A percentile compares a stretch with the other conserved stretches of the same genome.
These are phyloP conservation scores for Trametes gibbosa DNA, from an alignment of 768 basidiomycete species.

Conservation along the genomic window DNA sequence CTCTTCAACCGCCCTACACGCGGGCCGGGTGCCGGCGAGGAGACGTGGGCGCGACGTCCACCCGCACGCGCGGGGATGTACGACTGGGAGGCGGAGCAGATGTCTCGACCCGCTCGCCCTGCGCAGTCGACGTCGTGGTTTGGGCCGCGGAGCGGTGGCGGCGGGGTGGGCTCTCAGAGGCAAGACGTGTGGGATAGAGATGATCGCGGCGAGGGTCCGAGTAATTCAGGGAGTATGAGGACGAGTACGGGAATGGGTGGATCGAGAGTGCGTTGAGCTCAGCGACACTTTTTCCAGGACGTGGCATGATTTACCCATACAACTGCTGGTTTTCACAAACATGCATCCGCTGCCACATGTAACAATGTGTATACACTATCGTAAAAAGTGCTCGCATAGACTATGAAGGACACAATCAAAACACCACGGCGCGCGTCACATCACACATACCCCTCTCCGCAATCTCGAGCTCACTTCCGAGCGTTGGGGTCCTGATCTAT, in stretches of 20 bases:
- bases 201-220: constrained; percentile 68
- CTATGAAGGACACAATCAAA: too few relatives aligned
- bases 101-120: constrained; percentile 18
- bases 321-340: too few relatives aligned
- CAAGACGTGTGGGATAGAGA: constrained; percentile 28
- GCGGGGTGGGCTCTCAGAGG: constrained; percentile 9
- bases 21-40: too few relatives aligned
- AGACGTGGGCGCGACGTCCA: constrained; percentile 19
- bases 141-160: not conserved
- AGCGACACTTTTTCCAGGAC: too few relatives aligned
- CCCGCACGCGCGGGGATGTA: constrained; percentile 33
- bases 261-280: constrained; percentile 61
- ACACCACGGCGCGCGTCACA: too few relatives aligned
- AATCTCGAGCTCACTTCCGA: too few relatives aligned
- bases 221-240: constrained; percentile 68
- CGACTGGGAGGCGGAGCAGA: constrained; percentile 58
- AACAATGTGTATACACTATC: too few relatives aligned
- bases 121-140: constrained; percentile 27
- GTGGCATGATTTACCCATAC: too few relatives aligned
- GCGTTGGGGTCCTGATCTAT: too few relatives aligned
- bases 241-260: constrained; percentile 80
- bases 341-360: not conserved
- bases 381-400: too few relatives aligned
- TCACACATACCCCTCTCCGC: too few relatives aligned
- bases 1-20: constrained; percentile 45